phyloP scores from a whole-genome alignment of 352 stramenopile species.

The Phytophthora rubi region DNA sequence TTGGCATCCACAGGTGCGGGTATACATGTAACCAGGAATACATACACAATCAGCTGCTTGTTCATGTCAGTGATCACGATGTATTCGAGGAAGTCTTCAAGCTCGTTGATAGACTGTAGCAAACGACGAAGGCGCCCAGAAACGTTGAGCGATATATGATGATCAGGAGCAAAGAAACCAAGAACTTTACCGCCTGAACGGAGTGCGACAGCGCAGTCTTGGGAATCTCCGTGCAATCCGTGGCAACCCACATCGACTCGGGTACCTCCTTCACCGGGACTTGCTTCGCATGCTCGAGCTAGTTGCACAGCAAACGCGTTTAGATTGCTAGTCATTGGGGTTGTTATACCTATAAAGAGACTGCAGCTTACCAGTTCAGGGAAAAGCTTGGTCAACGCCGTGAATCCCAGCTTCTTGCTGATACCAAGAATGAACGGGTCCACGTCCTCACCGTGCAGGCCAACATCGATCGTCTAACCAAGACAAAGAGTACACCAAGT shows the following conservation, averaged over 20 bases:
- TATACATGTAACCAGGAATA: slow-evolving; percentile 2
- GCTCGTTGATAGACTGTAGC: slow-evolving; percentile 59
- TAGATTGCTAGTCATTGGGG: neutral
- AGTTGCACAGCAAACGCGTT: neutral
- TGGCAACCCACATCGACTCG: slow-evolving; percentile 66
- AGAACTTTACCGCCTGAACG: slow-evolving; percentile 46
- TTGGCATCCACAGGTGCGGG: neutral
- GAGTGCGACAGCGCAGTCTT: slow-evolving; percentile 63
- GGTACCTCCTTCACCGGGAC: slow-evolving; percentile 60
- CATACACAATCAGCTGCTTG: slow-evolving; percentile 64
- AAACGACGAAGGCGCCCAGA: neutral
- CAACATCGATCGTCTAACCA: slow-evolving; percentile 73
- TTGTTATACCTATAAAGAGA: too few relatives aligned
- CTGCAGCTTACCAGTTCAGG: slow-evolving; percentile 64
- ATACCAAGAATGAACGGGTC: slow-evolving; percentile 78
- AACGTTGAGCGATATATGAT: neutral
- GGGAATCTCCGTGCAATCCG: slow-evolving; percentile 68
- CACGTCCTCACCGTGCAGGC: slow-evolving; percentile 58
- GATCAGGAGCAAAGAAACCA: slow-evolving; percentile 1
- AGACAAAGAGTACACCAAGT: too few relatives aligned
- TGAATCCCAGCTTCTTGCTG: slow-evolving; percentile 80
- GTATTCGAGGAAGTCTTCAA: slow-evolving; percentile 77
- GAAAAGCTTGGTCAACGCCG: slow-evolving; percentile 68
- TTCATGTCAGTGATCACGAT: slow-evolving; percentile 85
- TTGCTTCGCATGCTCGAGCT: slow-evolving; percentile 77